These are phyloP conservation scores for Penicillium oxalicum DNA, from an alignment of 2,329 filamentous ascomycete genomes.

Conservation along the genomic window DNA sequence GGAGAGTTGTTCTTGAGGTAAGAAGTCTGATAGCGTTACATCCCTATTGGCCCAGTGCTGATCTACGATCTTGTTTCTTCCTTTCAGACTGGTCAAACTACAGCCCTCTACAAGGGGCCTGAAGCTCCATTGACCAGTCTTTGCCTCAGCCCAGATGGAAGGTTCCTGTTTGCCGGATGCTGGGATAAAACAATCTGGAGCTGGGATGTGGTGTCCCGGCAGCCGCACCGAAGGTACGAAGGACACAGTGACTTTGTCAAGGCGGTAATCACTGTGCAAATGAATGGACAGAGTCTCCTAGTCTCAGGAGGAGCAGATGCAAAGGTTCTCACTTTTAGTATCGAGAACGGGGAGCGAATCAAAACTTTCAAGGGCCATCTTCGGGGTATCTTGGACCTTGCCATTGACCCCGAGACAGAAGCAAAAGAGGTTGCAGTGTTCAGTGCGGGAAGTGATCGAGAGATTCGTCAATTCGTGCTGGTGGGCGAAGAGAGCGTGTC, in stretches of 20 bases:
- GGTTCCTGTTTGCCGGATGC: conserved; percentile 70
- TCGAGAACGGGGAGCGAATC: conserved; percentile 59
- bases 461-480: conserved; percentile 62
- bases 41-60: conserved; percentile 10
- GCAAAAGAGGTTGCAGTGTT: conserved; percentile 52
- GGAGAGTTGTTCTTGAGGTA: conserved; percentile 70
- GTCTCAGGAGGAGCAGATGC: conserved; percentile 73
- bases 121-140: conserved; percentile 74
- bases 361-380: conserved; percentile 72
- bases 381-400: conserved; percentile 73
- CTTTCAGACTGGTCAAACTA: conserved; percentile 40
- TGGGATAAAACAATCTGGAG: conserved; percentile 94
- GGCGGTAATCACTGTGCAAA: conserved; percentile 57
- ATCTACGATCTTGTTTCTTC: conserved; percentile 1
- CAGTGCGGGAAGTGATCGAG: conserved; percentile 73
- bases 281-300: conserved; percentile 58
- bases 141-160: conserved; percentile 55
- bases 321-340: conserved; percentile 79
- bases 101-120: conserved; percentile 62
- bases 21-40: conserved; percentile 34
- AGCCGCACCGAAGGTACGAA: conserved; percentile 54
- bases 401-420: conserved; percentile 58
- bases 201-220: conserved; percentile 61
- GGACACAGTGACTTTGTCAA: conserved; percentile 93
- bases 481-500: conserved; percentile 40